Evolutionary conservation across 345 rosid species (phyloP).

Genomic region (Arabidopsis arenosa): DNA sequence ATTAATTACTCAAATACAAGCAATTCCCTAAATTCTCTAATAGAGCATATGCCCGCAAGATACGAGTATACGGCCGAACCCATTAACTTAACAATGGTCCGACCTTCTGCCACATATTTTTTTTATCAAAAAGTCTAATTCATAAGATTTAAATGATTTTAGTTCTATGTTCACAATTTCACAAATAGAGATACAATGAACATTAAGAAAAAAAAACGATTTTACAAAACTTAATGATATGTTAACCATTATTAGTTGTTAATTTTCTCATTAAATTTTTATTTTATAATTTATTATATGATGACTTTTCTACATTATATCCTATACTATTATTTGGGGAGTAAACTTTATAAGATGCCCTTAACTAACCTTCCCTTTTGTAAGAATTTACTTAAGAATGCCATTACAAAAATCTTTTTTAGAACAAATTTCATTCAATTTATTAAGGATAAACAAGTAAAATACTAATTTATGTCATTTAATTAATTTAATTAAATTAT

Average conservation of each 20-base stretch:
- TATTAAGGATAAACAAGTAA: too few species aligned
- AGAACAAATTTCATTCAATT: too few species aligned
- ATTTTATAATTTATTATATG: background rate
- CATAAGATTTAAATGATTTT: background rate
- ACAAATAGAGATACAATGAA: too few species aligned
- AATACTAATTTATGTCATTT: too few species aligned
- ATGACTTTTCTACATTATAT: background rate
- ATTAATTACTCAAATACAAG: background rate
- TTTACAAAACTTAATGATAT: background rate
- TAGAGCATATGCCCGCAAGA: background rate
- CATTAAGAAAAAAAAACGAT: background rate
- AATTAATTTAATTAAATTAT: too few species aligned
- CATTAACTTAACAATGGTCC: background rate
- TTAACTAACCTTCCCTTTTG: too few species aligned
- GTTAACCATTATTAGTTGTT: background rate
- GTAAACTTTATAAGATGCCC: too few species aligned
- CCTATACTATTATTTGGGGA: too few species aligned
- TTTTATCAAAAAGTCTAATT: too few species aligned
- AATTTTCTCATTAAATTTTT: background rate
- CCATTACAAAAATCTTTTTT: too few species aligned
- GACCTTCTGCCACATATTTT: background rate
- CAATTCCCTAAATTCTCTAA: background rate
- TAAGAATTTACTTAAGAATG: too few species aligned
- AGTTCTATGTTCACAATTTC: background rate
- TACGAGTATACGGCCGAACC: background rate